Base-by-base conservation (phyloP, 192 early-diverging fungal species). In the Diversispora eburnea region DNA sequence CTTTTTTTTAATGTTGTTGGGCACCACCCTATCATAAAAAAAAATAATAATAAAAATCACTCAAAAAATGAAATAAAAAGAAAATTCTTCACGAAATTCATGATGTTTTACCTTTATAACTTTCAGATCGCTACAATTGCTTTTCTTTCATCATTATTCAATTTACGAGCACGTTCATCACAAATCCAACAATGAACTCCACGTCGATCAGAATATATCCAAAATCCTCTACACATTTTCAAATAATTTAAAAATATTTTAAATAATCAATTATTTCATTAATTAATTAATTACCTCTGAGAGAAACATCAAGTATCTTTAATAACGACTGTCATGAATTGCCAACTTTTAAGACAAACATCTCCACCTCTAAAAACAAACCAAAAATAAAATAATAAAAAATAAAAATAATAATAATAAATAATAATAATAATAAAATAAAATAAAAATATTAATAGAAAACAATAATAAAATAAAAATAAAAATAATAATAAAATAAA, bases 131-230 rank as follows among this genome's bases (percentile, higher is more conserved):
- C 78, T 0, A 95, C 91, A 54, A 99, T 91, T 0, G 95, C 90
- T 46, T 88, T 86, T 62, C 97, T 82, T n/a, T 85, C 86, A 8
- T 91, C 87, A 61, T 92, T 88, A 62, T 85, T 88, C 72, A 99
- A 77, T 70, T 85, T 78, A 8, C 93, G 86, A 5, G 97, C 97
- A 12, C 88, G 81, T 66, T 94, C 91, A 77, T 99, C 97, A 63
- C 89, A 92, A 20, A 99, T 90, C 97, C 97, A 99, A 84, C 95
- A 97, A 87, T 99, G 97, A 49, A 98, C 92, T 75, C 97, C 97
- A 79, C 97, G 93, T 66, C 97, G 91, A 68, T 95, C 97, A 72
- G 89, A 91, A 71, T 95, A 99, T 4, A 96, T 94, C 97, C 97
- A 85, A 99, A 99, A 83, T 99, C 95, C 41, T 95, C 95, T 79